Evolutionary conservation across 805 yeast genomes (phyloP).

Genomic region (Geotrichum ghanense): DNA sequence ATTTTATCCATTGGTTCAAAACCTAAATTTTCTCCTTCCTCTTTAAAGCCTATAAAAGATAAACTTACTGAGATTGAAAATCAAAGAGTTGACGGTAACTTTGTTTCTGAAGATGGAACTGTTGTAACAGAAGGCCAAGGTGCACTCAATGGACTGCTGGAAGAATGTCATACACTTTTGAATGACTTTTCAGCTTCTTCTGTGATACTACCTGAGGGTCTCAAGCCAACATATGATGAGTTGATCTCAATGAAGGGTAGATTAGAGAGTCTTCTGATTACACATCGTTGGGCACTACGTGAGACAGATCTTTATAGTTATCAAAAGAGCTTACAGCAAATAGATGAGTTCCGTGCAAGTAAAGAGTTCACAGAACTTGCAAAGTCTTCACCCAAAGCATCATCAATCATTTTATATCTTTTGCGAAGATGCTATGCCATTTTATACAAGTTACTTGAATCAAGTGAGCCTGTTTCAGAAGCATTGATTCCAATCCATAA

Average conservation of each 20-base stretch:
- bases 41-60: slow-evolving; percentile 26
- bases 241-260: slow-evolving; percentile 57
- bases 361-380: slow-evolving; percentile 36
- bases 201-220: slow-evolving; percentile 32
- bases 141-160: slow-evolving; percentile 36
- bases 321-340: slow-evolving; percentile 58
- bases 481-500: slow-evolving; percentile 88
- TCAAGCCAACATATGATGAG: slow-evolving; percentile 50
- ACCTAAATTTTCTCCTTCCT: slow-evolving; percentile 24
- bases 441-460: slow-evolving; percentile 77
- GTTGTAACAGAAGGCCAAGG: slow-evolving; percentile 22
- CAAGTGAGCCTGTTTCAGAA: slow-evolving; percentile 92
- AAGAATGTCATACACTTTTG: slow-evolving; percentile 69
- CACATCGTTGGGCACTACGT: slow-evolving; percentile 95
- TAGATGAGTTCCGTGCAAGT: slow-evolving; percentile 47
- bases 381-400: slow-evolving; percentile 13
- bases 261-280: slow-evolving; percentile 72
- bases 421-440: slow-evolving; percentile 85
- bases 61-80: slow-evolving; percentile 35
- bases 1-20: slow-evolving; percentile 42
- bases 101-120: slow-evolving; percentile 20
- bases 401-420: slow-evolving; percentile 53
- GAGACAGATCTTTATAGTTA: slow-evolving; percentile 86
- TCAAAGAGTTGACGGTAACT: slow-evolving; percentile 46
- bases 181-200: slow-evolving; percentile 50